Base-by-base conservation (phyloP, 768 basidiomycete species). In the Naganishia randhawae region DNA sequence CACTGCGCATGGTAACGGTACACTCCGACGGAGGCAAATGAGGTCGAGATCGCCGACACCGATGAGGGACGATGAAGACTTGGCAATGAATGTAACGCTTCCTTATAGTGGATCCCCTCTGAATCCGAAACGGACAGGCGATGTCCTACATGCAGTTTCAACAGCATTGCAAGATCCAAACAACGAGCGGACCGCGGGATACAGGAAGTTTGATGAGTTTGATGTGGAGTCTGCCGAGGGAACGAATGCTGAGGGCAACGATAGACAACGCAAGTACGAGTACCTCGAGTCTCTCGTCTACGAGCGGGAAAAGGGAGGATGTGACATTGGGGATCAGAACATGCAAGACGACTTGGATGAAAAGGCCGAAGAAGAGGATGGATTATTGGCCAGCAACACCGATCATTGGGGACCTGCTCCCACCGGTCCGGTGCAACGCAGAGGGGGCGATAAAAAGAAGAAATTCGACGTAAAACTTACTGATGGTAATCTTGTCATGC, bases 401-500 rank as follows among this genome's bases (percentile, higher is more conserved):
- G 74, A 74, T 45, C 78, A 79, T 51, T 79, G 77, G 53, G 78
- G 78, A 31, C 78, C 76, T 5, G 77, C 78, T n/a, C 78, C 78
- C 2, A 69, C 66, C 0, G 78, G 78, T 29, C 71, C 75, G 6
- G 75, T 79, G 1, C 69, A 74, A 9, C 55, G 78, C 22, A 64
- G 78, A 50, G 73, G 74, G 9, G 72, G 76, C 37, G 75, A 75
- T 51, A 76, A 78, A 54, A 72, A 71, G 29, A 76, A 75, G 0
- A 77, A 72, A 22, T 65, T 77, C 17, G 75, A 77, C 57, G 55
- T 70, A 17, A 22, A 65, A 50, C 66, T 71, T 55, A 78, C 74
- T 6, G 72, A 73, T 50, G 94, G 94, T 9, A 91, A 96, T 77
- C 84, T 95, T 50, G 91, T 95, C 17, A 82, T 93, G 17, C 88